A percentile compares a stretch with the other conserved stretches of the same genome.
Conservation (phyloP, 345 rosid species). For the Camelina sativa region DNA sequence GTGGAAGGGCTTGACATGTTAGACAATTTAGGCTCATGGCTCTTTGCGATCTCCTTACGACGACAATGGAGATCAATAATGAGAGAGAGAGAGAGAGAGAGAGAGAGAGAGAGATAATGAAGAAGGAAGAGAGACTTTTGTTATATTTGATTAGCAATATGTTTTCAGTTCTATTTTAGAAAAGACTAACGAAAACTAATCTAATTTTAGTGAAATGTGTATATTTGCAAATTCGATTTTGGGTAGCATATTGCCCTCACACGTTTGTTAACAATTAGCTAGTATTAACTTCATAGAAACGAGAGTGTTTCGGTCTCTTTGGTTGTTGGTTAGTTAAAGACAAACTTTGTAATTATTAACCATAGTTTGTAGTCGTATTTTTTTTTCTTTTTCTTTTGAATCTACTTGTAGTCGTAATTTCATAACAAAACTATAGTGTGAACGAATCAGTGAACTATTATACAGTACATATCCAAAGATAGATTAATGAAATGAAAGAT, state of each 20-base stretch:
- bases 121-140: slow-evolving; percentile 18
- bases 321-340: not conserved
- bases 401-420: not conserved
- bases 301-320: slow-evolving; percentile 8
- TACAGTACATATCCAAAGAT: not conserved
- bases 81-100: slow-evolving; percentile 6
- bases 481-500: slow-evolving; percentile 3
- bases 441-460: slow-evolving; percentile 10
- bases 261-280: slow-evolving; percentile 1
- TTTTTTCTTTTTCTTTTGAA: too few relatives aligned
- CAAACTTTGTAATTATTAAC: not conserved
- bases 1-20: slow-evolving; percentile 49
- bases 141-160: slow-evolving; percentile 34
- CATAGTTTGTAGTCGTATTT: not conserved
- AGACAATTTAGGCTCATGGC: slow-evolving; percentile 70
- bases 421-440: slow-evolving; percentile 21
- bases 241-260: not conserved
- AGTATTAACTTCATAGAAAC: not conserved
- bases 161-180: slow-evolving; percentile 25
- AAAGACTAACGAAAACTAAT: slow-evolving; percentile 30
- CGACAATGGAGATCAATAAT: slow-evolving; percentile 24
- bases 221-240: slow-evolving; percentile 25
- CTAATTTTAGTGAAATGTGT: slow-evolving; percentile 24
- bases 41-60: slow-evolving; percentile 17
- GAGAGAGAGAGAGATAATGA: not conserved